Evolutionary conservation across 2,329 filamentous ascomycete genomes (phyloP).

Genomic region (Botrytis byssoidea): DNA sequence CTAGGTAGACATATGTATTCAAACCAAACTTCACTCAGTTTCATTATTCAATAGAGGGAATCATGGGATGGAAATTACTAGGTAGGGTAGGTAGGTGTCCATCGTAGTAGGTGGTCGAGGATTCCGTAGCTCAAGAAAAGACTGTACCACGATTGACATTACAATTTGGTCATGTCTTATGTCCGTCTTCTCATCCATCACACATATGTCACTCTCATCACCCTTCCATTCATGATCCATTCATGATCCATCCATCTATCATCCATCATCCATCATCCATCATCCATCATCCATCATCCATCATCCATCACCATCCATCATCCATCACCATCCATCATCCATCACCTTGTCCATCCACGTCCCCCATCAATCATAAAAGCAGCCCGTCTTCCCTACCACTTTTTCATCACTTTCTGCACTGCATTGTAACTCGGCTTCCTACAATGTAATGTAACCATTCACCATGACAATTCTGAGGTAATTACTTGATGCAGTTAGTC

Average conservation of each 20-base stretch:
- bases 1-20: neutral
- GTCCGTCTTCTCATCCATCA: neutral
- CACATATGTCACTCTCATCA: neutral
- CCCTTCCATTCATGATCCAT: neutral
- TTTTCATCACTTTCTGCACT: neutral
- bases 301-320: neutral
- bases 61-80: neutral
- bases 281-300: neutral
- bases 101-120: neutral
- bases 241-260: neutral
- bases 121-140: neutral
- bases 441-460: neutral
- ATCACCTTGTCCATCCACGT: neutral
- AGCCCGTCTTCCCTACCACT: neutral
- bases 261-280: neutral
- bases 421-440: neutral
- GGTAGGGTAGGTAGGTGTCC: too few relatives aligned
- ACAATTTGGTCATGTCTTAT: neutral
- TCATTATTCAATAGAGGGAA: neutral
- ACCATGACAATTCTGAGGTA: neutral
- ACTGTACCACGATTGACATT: too few relatives aligned
- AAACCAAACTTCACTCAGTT: neutral
- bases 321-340: neutral
- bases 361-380: constrained; percentile 1
- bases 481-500: neutral